Percentiles rank a stretch among this genome's conserved stretches.
Evolutionary conservation across 73 alveolate genomes (phyloP).

Genomic region (Paramecium caudatum): DNA sequence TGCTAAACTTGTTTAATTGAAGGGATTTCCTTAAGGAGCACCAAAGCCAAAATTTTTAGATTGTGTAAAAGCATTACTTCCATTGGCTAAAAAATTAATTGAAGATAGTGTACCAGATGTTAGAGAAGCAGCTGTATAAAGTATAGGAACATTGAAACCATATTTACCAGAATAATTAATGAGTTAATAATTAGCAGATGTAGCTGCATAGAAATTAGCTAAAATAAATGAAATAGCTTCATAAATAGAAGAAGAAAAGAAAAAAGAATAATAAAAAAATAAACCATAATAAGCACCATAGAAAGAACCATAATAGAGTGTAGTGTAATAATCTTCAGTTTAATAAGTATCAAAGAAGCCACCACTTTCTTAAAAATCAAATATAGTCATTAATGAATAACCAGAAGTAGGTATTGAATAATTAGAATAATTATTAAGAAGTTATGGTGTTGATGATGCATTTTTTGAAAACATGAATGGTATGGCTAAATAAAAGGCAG

Average conservation of each 20-base stretch:
- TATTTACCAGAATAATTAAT: slow-evolving; percentile 42
- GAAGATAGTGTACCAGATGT: slow-evolving; percentile 77
- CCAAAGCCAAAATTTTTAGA: slow-evolving; percentile 28
- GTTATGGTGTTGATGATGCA: slow-evolving; percentile 49
- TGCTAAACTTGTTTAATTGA: slow-evolving; percentile 21
- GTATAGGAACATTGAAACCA: slow-evolving; percentile 65
- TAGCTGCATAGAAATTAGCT: background rate
- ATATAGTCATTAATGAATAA: background rate
- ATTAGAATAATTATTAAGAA: background rate
- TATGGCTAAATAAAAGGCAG: slow-evolving; percentile 60
- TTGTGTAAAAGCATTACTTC: slow-evolving; percentile 35
- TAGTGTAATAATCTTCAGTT: background rate
- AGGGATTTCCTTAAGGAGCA: slow-evolving; percentile 41
- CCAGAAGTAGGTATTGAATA: slow-evolving; percentile 12
- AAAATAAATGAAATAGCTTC: slow-evolving; percentile 62
- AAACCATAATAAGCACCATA: slow-evolving; percentile 26
- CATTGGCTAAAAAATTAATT: slow-evolving; percentile 55
- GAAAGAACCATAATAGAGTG: slow-evolving; percentile 1
- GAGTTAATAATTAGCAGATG: background rate
- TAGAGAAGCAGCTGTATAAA: slow-evolving; percentile 71
- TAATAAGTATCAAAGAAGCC: slow-evolving; percentile 13
- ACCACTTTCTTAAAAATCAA: background rate
- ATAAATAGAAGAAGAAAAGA: slow-evolving; percentile 45
- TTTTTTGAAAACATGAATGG: slow-evolving; percentile 57
- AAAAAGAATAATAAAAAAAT: slow-evolving; percentile 48